These are phyloP conservation scores for Paramecium pentaurelia DNA, from an alignment of 73 alveolate species.

Conservation along the genomic window DNA sequence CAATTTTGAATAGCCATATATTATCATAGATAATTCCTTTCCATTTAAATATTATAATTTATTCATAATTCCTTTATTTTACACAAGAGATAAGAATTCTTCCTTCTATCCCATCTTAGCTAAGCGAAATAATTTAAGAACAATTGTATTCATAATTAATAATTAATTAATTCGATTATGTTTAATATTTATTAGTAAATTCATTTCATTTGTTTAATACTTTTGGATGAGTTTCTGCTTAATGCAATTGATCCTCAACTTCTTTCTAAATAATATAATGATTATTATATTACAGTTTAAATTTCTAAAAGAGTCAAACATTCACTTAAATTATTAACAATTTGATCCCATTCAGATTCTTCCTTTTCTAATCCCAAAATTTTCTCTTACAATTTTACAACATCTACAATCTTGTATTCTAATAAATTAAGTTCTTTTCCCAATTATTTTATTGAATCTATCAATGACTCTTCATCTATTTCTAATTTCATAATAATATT, in stretches of 20 bases:
- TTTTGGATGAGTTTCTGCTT: neutral
- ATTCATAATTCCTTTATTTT: neutral
- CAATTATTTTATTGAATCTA: neutral
- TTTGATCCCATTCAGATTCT: constrained; percentile 6
- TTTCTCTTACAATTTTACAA: neutral
- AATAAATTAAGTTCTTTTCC: neutral
- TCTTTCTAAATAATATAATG: neutral
- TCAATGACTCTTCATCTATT: neutral
- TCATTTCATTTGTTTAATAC: neutral
- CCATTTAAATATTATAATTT: neutral
- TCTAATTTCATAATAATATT: neutral
- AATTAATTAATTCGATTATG: neutral
- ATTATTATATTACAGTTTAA: neutral
- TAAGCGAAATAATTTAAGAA: neutral
- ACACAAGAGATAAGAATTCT: neutral
- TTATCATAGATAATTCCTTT: neutral
- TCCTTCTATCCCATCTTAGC: constrained; percentile 19
- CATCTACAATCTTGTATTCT: neutral
- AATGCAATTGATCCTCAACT: neutral
- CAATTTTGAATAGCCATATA: neutral
- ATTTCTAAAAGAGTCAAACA: neutral
- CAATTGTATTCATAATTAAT: neutral
- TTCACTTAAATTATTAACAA: neutral
- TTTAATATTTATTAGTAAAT: neutral
- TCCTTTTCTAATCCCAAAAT: neutral